A percentile compares a stretch with the other conserved stretches of the same genome.
These are phyloP conservation scores for Trametes cubensis DNA, from an alignment of 768 basidiomycete species.

Conservation along the genomic window DNA sequence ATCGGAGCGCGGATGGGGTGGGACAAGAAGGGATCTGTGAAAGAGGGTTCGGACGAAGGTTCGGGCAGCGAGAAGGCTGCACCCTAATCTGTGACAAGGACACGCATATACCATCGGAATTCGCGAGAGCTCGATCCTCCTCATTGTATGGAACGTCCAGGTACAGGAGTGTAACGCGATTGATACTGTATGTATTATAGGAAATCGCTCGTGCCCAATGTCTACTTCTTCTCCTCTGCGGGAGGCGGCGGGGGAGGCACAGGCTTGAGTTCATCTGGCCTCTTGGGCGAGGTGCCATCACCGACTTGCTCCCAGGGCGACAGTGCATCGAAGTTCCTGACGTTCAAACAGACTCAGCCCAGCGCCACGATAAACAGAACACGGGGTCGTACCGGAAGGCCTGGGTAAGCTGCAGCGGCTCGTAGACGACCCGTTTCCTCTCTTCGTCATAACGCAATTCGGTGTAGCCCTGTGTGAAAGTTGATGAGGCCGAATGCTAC, in stretches of 20 bases:
- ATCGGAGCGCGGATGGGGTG: conserved; percentile 86
- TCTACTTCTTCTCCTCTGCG: conserved; percentile 80
- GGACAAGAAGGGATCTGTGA: conserved; percentile 39
- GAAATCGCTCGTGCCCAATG: conserved; percentile 17
- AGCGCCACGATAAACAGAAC: neutral
- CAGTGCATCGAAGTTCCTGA: conserved; percentile 89
- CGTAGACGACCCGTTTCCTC: conserved; percentile 95
- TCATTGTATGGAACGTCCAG: neutral
- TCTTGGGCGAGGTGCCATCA: conserved; percentile 52
- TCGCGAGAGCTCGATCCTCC: neutral
- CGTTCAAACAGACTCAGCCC: conserved; percentile 11
- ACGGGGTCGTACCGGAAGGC: conserved; percentile 79
- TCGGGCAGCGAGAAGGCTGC: conserved; percentile 16
- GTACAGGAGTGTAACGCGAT: conserved; percentile 1
- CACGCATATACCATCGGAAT: conserved; percentile 12
- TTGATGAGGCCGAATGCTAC: neutral
- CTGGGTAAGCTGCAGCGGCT: conserved; percentile 96
- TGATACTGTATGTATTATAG: conserved; percentile 22
- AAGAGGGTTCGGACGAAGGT: conserved; percentile 16
- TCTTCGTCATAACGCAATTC: conserved; percentile 98
- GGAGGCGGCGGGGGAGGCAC: conserved; percentile 75
- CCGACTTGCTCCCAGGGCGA: conserved; percentile 98
- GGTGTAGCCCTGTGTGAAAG: conserved; percentile 80
- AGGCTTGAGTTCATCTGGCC: conserved; percentile 76
- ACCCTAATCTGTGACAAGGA: conserved; percentile 10